Conservation (phyloP, 2,329 filamentous ascomycete genomes). For the Cladosporium austrohemisphaericum region DNA sequence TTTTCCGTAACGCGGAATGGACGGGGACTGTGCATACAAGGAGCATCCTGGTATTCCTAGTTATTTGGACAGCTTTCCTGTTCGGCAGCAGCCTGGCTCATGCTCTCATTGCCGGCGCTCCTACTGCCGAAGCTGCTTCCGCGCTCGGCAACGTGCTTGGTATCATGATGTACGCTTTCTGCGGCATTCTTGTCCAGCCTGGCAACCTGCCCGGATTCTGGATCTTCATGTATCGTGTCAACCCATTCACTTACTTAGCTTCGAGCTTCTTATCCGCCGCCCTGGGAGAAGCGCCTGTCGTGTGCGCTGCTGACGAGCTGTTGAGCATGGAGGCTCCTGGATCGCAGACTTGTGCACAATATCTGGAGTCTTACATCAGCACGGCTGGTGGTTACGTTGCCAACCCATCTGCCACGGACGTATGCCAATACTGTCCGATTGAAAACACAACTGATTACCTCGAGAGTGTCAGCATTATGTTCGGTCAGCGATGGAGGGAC, state of each 20-base stretch:
- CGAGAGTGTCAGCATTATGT: constrained; percentile 38
- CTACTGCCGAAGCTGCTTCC: constrained; percentile 61
- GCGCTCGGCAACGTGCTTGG: constrained; percentile 46
- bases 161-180: constrained; percentile 42
- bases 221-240: constrained; percentile 68
- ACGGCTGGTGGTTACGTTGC: constrained; percentile 37
- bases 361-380: constrained; percentile 38
- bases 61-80: constrained; percentile 61
- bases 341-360: constrained; percentile 38
- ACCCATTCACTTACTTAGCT: constrained; percentile 61
- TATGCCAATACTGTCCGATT: constrained; percentile 48
- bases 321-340: constrained; percentile 34
- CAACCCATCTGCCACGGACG: constrained; percentile 37
- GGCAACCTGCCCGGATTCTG: constrained; percentile 61
- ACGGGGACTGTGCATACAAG: constrained; percentile 40
- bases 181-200: constrained; percentile 57
- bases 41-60: constrained; percentile 55
- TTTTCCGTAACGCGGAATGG: constrained; percentile 43
- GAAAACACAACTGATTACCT: constrained; percentile 44
- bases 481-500: constrained; percentile 58
- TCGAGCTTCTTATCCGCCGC: constrained; percentile 33
- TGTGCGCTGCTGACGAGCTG: constrained; percentile 42
- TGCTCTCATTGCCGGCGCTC: constrained; percentile 66
- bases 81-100: constrained; percentile 69
- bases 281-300: constrained; percentile 43